Base-by-base conservation (phyloP, 163 green algal genomes). In the Chlamydomonas reinhardtii region DNA sequence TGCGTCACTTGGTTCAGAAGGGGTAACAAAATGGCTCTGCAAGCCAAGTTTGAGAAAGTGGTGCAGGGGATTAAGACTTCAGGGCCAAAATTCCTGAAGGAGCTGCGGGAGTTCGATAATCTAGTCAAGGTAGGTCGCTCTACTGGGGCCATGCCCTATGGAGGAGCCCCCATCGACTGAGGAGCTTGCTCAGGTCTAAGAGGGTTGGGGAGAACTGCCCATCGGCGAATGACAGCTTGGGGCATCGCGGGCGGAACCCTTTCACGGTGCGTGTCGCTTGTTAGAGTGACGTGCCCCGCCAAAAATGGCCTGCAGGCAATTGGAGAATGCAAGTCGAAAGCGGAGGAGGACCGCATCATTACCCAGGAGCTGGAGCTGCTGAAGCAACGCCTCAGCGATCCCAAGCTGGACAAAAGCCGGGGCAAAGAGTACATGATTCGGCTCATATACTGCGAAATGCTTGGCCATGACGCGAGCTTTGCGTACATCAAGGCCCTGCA, bases 401-500 rank as follows among this genome's bases (percentile, higher is more conserved):
- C 94, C 0, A 94, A 95, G 72, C 75, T 97, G 19, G 96, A 98
- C 81, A 96, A 95, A 80, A 88, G 82, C 43, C 88, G 94, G 19
- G 93, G 97, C 20, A 83, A 89, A 27, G 83, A 90, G 61, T 90
- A 92, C 76, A 94, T 95, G 89, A 90, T 99, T 0, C 93, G 97
- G 2, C 90, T 98, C 25, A 91, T 93, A 3, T 99, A 99, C 78
- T 96, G 98, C 31, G 98, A 99, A 76, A 99, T 99, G 95, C 95
- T 99, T 27, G 98, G 98, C 8, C 97, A 99, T 88, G 97, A 99
- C 87, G 96, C 95, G 0, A 94, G 90, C 72, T 99, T 98, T 89
- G 97, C 94, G 11, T 95, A 98, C 86, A 96, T 99, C 34, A 94
- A 97, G 24, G 97, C 95, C 22, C 92, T 99, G 70, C 98, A 99